Evolutionary conservation across 176 grass and related monocot genomes (phyloP), one percentile per base, ranked within the genome.

Genomic region (Olyra latifolia): DNA sequence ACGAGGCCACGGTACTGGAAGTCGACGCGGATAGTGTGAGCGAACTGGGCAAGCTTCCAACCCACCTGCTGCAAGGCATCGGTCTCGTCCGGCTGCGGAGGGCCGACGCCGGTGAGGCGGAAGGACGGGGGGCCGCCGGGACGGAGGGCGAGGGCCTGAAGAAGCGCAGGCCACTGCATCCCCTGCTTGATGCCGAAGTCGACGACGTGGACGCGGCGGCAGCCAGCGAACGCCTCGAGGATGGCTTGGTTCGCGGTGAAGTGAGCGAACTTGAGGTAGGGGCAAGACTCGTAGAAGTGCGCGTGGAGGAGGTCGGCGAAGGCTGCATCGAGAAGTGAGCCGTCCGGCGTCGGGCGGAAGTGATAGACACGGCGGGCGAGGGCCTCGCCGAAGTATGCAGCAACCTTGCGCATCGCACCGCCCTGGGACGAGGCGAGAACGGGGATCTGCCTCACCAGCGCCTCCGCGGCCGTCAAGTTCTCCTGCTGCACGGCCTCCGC

Each of bases 261-360:
- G 86, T 98, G 95, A n/a, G 95, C 95, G 61, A 98, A 98, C 85
- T 98, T 98, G 86, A 98, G 92, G 82, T 98, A 98, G 63, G 95
- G 95, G 73, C 92, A 93, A 19, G 91, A 91, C 79, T 98, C 95
- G 84, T 98, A 98, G 86, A 98, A 98, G 88, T 98, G 95, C 5
- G 82, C 43, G 83, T 98, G 90, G 27, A 98, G 90, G 20, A 93
- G 85, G 82, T 98, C 95, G 13, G 80, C 89, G 63, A 97, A 86
- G 82, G 89, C 83, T 41, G 94, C 86, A 69, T 98, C 90, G 46
- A 93, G 89, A 68, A 88, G 77, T 30, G 90, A 82, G 86, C 54
- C 79, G 70, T 95, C 86, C 3, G 74, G 71, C 12, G 79, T 46
- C 5, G 80, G 89, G 83, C 87, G 66, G 80, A 82, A 80, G 69